Evolutionary conservation across 2,329 filamentous ascomycete species (phyloP).

Genomic region (Bipolaris victoriae): DNA sequence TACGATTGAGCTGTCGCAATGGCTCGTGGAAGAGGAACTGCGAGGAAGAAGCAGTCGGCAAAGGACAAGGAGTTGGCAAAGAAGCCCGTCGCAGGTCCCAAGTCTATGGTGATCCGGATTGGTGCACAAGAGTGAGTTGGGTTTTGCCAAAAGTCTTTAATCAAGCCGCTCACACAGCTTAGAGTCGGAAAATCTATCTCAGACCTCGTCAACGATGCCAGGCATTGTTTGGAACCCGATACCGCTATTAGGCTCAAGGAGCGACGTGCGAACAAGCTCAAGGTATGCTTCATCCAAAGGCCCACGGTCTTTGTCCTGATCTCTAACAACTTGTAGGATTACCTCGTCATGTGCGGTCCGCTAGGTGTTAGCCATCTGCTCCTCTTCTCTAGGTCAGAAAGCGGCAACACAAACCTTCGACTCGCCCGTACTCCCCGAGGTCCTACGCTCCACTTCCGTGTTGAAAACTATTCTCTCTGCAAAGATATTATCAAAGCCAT

Average conservation of each 20-base stretch:
- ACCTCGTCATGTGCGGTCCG: slow-evolving; percentile 92
- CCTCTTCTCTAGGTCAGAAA: slow-evolving; percentile 87
- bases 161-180: background rate
- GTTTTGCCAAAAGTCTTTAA: background rate
- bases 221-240: slow-evolving; percentile 92
- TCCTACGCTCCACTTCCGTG: slow-evolving; percentile 90
- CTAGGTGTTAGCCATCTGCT: slow-evolving; percentile 91
- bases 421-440: slow-evolving; percentile 87
- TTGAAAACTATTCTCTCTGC: slow-evolving; percentile 92
- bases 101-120: slow-evolving; percentile 98
- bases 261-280: slow-evolving; percentile 24
- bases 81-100: slow-evolving; percentile 73
- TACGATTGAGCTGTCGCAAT: slow-evolving; percentile 26
- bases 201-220: slow-evolving; percentile 89
- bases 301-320: slow-evolving; percentile 65
- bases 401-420: slow-evolving; percentile 90
- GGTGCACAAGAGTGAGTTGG: slow-evolving; percentile 73
- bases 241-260: slow-evolving; percentile 85
- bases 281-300: slow-evolving; percentile 1
- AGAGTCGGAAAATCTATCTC: slow-evolving; percentile 83
- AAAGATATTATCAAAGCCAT: slow-evolving; percentile 87
- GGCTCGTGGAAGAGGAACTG: slow-evolving; percentile 38
- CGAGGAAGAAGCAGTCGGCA: slow-evolving; percentile 44
- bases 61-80: slow-evolving; percentile 51
- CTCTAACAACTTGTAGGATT: slow-evolving; percentile 86